Base-by-base conservation (phyloP, 371 early-diverging fungal genomes). In the Lichtheimia ramosa region DNA sequence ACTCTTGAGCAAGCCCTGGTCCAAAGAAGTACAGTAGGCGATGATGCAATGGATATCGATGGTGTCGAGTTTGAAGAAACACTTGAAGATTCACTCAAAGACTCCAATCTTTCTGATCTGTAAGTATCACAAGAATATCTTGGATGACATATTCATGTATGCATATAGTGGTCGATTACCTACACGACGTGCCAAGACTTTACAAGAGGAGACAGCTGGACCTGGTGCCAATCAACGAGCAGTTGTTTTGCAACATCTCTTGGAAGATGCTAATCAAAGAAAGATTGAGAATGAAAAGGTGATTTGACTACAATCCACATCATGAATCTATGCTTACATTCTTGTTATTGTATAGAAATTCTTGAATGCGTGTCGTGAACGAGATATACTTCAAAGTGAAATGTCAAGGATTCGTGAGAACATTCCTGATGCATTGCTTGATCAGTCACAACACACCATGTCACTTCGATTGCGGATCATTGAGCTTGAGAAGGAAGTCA, bases 241-340 rank as follows among this genome's bases (percentile, higher is more conserved):
- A 1, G 71, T 82, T 39, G 83, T 84, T 23, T 76, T 94, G 42
- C 82, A 92, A 64, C 84, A 82, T 65, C 67, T 89, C 7, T 70
- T 94, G 54, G 87, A 87, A 4, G 92, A 93, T 56, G 83, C 89
- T 5, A 87, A 85, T 40, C 84, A 84, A 25, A 69, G 85, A 56
- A 89, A 89, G 62, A 67, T 70, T 41, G 87, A 89, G 70, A 89
- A 88, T 53, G 91, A 92, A 68, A 79, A 83, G 73, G 82, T 81
- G 6, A 54, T 16, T 15, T 2, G 15, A 46, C 21, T 16, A 13
- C n/a, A 20, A 8, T 34, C 6, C 34, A 5, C 2, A 0, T 54
- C 40, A 48, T n/a, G 20, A 61, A 51, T 54, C 14, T 15, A 39
- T 18, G 23, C 25, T 55, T 6, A 27, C 50, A 20, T 7, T 20